Evolutionary conservation across 805 yeast species (phyloP).

Genomic region (Yarrowia deformans): DNA sequence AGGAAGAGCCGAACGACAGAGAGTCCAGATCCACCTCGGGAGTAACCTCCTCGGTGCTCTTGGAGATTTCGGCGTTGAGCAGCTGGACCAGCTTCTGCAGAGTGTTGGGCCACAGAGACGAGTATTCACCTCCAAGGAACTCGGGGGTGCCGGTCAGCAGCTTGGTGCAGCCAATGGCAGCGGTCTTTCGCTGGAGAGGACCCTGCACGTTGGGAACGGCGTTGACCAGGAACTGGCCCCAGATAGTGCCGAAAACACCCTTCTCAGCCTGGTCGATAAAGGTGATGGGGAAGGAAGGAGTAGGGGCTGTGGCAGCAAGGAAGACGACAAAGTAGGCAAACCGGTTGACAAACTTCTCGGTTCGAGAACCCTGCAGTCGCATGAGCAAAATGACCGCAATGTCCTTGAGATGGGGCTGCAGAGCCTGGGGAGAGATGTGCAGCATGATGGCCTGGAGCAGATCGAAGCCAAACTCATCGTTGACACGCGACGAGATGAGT

Average conservation of each 20-base stretch:
- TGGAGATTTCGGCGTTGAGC: constrained; percentile 54
- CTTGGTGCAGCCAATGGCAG: constrained; percentile 59
- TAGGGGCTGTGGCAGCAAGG: constrained; percentile 56
- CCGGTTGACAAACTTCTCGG: constrained; percentile 79
- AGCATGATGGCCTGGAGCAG: constrained; percentile 73
- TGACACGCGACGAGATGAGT: constrained; percentile 80
- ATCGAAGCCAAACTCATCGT: constrained; percentile 86
- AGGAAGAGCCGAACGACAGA: constrained; percentile 85
- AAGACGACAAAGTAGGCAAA: constrained; percentile 69
- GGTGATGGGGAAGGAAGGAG: constrained; percentile 61
- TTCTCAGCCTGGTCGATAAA: constrained; percentile 53
- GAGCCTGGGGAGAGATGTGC: constrained; percentile 58
- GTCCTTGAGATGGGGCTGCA: constrained; percentile 68
- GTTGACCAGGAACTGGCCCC: constrained; percentile 49
- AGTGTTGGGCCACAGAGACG: constrained; percentile 54
- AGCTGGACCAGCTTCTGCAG: constrained; percentile 56
- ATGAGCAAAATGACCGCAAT: constrained; percentile 79
- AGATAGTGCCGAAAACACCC: constrained; percentile 51
- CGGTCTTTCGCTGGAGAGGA: constrained; percentile 55
- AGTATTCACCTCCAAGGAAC: constrained; percentile 55
- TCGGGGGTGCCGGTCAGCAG: constrained; percentile 52
- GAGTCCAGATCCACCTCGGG: constrained; percentile 65
- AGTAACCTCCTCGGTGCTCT: constrained; percentile 48
- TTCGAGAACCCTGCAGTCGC: constrained; percentile 78
- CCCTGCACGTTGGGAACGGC: constrained; percentile 52